Conservation (phyloP, 768 basidiomycete species). For the Podaxis carcinomalis region DNA sequence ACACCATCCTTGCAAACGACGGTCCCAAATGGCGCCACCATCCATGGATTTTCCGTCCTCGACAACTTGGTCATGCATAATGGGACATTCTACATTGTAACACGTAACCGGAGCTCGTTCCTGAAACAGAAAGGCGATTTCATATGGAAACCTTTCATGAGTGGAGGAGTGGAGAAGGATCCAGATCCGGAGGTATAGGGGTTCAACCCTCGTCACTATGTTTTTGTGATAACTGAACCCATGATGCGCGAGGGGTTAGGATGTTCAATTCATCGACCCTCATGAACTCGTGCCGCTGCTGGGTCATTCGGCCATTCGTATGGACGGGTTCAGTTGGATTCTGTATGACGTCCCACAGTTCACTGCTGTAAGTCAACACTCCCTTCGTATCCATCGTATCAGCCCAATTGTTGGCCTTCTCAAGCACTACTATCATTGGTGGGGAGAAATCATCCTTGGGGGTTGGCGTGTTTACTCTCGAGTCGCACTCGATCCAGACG, state of each 20-base stretch:
- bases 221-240: background rate
- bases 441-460: conserved; percentile 42
- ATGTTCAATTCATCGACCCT: conserved; percentile 23
- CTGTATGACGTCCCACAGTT: conserved; percentile 26
- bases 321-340: conserved; percentile 23
- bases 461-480: conserved; percentile 35
- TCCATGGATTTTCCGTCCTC: conserved; percentile 66
- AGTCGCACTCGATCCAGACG: conserved; percentile 17
- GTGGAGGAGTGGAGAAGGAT: conserved; percentile 17
- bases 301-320: conserved; percentile 17
- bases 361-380: conserved; percentile 15
- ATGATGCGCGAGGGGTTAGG: conserved; percentile 10
- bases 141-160: conserved; percentile 19
- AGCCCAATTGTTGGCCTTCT: background rate
- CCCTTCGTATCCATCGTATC: background rate
- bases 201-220: background rate
- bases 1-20: background rate
- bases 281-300: conserved; percentile 16
- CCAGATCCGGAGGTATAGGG: conserved; percentile 28
- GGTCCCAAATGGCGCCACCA: conserved; percentile 1
- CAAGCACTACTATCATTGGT: conserved; percentile 45
- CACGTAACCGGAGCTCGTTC: conserved; percentile 31
- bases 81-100: conserved; percentile 67
- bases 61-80: conserved; percentile 70
- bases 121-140: conserved; percentile 43